Percentiles rank a stretch among this genome's conserved stretches.
Evolutionary conservation across 2,329 filamentous ascomycete species (phyloP).

Genomic region (Beauveria brongniartii): DNA sequence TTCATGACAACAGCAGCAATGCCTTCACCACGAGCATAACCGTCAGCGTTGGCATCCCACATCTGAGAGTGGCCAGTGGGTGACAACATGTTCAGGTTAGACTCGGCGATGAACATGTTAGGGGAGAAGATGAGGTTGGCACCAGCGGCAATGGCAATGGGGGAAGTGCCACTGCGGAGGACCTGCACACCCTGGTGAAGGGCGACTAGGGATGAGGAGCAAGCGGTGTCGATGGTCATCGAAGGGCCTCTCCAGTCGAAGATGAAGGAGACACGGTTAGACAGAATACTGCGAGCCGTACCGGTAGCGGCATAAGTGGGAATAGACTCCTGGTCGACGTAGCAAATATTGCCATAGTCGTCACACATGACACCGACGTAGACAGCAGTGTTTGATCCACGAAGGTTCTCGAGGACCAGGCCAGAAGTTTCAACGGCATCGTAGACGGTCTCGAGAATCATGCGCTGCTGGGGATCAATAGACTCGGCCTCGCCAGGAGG

Average conservation of each 20-base stretch:
- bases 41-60: slow-evolving; percentile 37
- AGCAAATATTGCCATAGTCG: slow-evolving; percentile 14
- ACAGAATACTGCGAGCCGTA: slow-evolving; percentile 26
- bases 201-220: slow-evolving; percentile 25
- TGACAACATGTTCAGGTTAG: slow-evolving; percentile 38
- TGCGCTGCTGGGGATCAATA: slow-evolving; percentile 26
- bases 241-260: slow-evolving; percentile 28
- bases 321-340: slow-evolving; percentile 12
- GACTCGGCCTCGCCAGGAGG: slow-evolving; percentile 14
- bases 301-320: slow-evolving; percentile 18
- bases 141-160: slow-evolving; percentile 34
- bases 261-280: slow-evolving; percentile 35
- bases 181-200: slow-evolving; percentile 25
- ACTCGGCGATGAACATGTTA: slow-evolving; percentile 18
- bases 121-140: slow-evolving; percentile 18
- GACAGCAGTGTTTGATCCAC: slow-evolving; percentile 16
- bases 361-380: slow-evolving; percentile 19
- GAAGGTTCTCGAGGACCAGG: slow-evolving; percentile 20
- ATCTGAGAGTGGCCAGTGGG: slow-evolving; percentile 26
- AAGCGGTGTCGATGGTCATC: slow-evolving; percentile 28
- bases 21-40: slow-evolving; percentile 46
- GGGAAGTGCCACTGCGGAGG: slow-evolving; percentile 20
- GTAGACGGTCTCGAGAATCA: slow-evolving; percentile 28
- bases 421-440: slow-evolving; percentile 23
- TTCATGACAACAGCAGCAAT: slow-evolving; percentile 40